Evolutionary conservation across 176 grass and related monocot genomes (phyloP), one percentile per base, ranked within the genome.

Genomic region (Areca catechu): DNA sequence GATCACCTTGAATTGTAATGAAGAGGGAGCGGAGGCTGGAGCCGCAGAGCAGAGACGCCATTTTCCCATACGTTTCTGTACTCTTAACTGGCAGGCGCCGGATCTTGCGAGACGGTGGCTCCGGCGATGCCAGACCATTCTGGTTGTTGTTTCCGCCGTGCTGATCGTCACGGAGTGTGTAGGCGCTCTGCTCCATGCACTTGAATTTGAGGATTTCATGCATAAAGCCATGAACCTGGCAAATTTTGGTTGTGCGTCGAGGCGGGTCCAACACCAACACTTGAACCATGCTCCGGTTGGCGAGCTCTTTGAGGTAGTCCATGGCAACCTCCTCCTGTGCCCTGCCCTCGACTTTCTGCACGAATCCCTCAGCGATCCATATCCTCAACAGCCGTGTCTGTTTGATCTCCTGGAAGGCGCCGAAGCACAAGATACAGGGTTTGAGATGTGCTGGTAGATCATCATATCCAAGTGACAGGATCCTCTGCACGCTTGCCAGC

Each of bases 351-450:
- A 51, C 27, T 1, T 3, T 37, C 60, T 19, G 48, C 6, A 79
- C 54, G 4, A 82, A 82, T 50, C 74, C 84, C 63, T 78, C 74
- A 12, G 56, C 56, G 0, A 87, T 50, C 84, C 84, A 87, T 22
- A 71, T 55, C 15, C 64, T 55, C n/a, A 71, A 50, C n/a, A 86
- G 21, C 15, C 16, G 14, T 19, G 58, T 0, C 4, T 2, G 7
- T 56, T 12, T 2, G 0, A n/a, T n/a, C 10, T 4, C 60, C 74
- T 22, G 81, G 7, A 74, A 84, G 10, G 53, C 20, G 19, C 71
- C 47, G 0, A 75, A 52, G 54, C 71, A 79, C 15, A 88, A 7
- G 7, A 82, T 24, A 52, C 79, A 79, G 49, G 66, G 53, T n/a
- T 79, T 82, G 14, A 87, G 84, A 58, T 71, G 20, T 0, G 27